Evolutionary conservation across 768 basidiomycete species (phyloP).

Genomic region (Mycena alexandri): DNA sequence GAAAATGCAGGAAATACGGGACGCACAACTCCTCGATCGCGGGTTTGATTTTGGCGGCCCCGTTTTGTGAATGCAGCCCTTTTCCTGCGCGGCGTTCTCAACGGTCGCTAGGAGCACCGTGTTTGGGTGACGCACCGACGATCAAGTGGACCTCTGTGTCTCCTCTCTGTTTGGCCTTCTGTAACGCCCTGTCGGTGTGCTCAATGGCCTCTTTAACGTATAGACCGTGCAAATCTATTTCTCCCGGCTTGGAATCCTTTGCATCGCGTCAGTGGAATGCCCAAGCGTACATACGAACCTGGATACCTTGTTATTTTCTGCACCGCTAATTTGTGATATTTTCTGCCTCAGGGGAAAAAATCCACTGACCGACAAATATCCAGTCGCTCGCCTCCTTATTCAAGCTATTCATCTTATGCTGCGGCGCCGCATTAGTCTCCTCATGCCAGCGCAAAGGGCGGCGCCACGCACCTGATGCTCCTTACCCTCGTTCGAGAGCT

Average conservation of each 20-base stretch:
- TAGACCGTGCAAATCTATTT: slow-evolving; percentile 91
- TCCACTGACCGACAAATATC: slow-evolving; percentile 80
- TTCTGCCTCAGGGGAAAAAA: neutral
- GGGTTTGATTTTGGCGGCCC: slow-evolving; percentile 89
- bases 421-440: neutral
- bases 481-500: slow-evolving; percentile 85
- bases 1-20: neutral
- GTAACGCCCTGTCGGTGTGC: slow-evolving; percentile 77
- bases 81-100: slow-evolving; percentile 64
- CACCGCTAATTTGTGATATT: slow-evolving; percentile 3
- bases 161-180: slow-evolving; percentile 73
- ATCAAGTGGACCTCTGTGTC: slow-evolving; percentile 81
- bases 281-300: slow-evolving; percentile 3
- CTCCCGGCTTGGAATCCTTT: slow-evolving; percentile 76
- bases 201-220: slow-evolving; percentile 94
- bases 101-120: neutral
- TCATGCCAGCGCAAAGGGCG: neutral
- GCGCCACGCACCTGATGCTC: slow-evolving; percentile 64
- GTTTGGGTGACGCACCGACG: slow-evolving; percentile 71
- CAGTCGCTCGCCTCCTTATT: slow-evolving; percentile 88
- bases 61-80: slow-evolving; percentile 84
- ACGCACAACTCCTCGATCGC: slow-evolving; percentile 81
- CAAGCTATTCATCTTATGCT: slow-evolving; percentile 74
- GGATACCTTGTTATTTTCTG: slow-evolving; percentile 82
- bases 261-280: neutral